Conservation (phyloP, 768 basidiomycete genomes). For the Amanita inopinata region DNA sequence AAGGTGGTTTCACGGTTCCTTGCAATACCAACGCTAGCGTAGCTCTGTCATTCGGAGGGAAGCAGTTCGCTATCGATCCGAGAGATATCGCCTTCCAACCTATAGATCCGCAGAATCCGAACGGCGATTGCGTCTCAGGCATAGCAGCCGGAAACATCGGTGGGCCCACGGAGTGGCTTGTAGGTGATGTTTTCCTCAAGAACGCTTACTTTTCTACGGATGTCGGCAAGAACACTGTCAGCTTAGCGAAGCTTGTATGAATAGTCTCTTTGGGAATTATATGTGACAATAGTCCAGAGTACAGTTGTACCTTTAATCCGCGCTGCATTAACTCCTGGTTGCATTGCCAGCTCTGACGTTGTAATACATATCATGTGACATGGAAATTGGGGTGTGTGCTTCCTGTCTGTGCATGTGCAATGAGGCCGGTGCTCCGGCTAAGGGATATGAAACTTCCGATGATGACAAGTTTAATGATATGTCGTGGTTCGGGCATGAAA, state of each 20-base stretch:
- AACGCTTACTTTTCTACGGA: conserved; percentile 67
- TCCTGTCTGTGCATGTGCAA: neutral
- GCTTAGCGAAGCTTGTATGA: conserved; percentile 43
- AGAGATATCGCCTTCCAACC: conserved; percentile 52
- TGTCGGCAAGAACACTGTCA: conserved; percentile 45
- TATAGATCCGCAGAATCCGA: conserved; percentile 37
- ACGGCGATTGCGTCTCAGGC: conserved; percentile 63
- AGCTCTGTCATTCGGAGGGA: conserved; percentile 37
- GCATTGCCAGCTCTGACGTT: no score
- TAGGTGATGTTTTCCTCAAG: conserved; percentile 72
- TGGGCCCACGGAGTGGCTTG: conserved; percentile 55
- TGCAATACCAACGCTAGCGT: conserved; percentile 34
- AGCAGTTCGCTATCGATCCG: conserved; percentile 47
- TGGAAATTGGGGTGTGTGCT: no score
- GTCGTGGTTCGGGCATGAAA: no score
- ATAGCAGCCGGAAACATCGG: conserved; percentile 56
- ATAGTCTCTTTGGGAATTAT: neutral
- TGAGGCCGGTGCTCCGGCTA: neutral
- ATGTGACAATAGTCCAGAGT: neutral
- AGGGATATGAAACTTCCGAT: no score
- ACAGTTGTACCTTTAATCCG: no score
- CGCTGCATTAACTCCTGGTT: no score
- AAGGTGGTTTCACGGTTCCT: conserved; percentile 43
- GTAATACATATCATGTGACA: no score
- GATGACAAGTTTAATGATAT: no score